Base-by-base conservation (phyloP, 805 yeast species). In the Pichia manshurica region DNA sequence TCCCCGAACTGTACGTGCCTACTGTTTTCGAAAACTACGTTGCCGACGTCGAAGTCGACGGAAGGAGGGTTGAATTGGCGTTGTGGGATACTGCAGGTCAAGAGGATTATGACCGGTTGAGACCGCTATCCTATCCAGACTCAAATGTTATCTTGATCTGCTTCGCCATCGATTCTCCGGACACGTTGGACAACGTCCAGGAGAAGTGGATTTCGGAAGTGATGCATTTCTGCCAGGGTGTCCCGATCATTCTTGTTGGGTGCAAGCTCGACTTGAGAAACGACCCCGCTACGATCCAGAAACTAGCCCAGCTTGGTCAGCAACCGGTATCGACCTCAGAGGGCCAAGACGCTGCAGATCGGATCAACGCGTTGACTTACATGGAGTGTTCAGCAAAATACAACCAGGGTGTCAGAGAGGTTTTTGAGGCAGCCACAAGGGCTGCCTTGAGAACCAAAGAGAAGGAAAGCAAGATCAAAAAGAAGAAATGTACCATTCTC, bases 1-100 rank as follows among this genome's bases (percentile, higher is more conserved):
- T 88, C 76, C 96, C 96, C 51, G 95, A 87, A 68, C 91, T 87
- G 54, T 88, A 88, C 65, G 96, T 89, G 42, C 96, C 96, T 63
- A 88, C 96, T 20, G 98, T 91, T 51, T 91, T 91, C 63, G 98
- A 91, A 68, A 93, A 90, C 74, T 93, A 91, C 69, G 97, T 91
- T 59, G 95, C 97, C 42, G 96, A 89, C 67, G 97, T 91, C 49
- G 96, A 81, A 63, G 84, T 84, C 49, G 91, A 85, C 60, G 95
- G 95, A 44, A 85, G 91, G 69, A 79, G 86, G 65, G 96, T 91
- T 50, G 96, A 90, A 67, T 74, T 89, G 68, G 96, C 96, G 7
- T 74, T 89, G 57, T 89, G 96, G 96, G 96, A 89, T 88, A 89
- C 96, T 57, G 96, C 97, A 48, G 97, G 97, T 56, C 97, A 89